phyloP scores from a whole-genome alignment of 805 yeast species.

The Ogataea parapolymorpha region DNA sequence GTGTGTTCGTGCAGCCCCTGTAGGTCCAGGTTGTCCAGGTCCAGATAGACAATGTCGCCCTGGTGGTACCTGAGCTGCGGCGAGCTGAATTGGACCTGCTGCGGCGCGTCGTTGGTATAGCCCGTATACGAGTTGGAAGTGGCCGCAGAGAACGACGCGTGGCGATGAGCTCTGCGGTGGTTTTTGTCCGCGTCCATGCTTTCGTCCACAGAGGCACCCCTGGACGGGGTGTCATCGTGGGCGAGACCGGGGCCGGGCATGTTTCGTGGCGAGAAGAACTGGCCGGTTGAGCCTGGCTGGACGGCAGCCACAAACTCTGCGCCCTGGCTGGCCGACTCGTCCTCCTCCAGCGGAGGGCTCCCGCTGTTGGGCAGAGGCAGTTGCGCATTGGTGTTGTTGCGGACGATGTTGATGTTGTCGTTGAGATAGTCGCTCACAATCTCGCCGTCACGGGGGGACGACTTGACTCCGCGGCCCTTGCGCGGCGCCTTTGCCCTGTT shows the following conservation, averaged over 20 bases:
- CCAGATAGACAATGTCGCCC: conserved; percentile 33
- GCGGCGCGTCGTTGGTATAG: conserved; percentile 47
- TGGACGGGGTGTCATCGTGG: conserved; percentile 12
- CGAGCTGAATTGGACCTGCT: conserved; percentile 75
- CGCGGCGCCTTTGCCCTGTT: conserved; percentile 33
- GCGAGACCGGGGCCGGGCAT: conserved; percentile 7
- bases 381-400: conserved; percentile 49
- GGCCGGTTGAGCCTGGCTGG: conserved; percentile 2
- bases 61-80: conserved; percentile 51
- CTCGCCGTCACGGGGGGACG: conserved; percentile 30
- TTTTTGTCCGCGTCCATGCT: conserved; percentile 5
- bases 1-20: conserved; percentile 21
- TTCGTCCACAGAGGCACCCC: conserved; percentile 4
- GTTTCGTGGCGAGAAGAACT: conserved; percentile 18
- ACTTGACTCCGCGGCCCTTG: conserved; percentile 26
- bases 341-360: conserved; percentile 11
- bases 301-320: background rate
- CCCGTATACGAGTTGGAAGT: conserved; percentile 57
- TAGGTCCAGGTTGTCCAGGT: conserved; percentile 31
- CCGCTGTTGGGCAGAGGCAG: conserved; percentile 37
- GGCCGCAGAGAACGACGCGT: conserved; percentile 64
- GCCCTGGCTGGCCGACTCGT: background rate
- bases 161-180: conserved; percentile 37
- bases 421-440: conserved; percentile 36
- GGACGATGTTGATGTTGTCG: conserved; percentile 50